Base-by-base conservation (phyloP, 2,329 filamentous ascomycete species). In the Penicillium freii region DNA sequence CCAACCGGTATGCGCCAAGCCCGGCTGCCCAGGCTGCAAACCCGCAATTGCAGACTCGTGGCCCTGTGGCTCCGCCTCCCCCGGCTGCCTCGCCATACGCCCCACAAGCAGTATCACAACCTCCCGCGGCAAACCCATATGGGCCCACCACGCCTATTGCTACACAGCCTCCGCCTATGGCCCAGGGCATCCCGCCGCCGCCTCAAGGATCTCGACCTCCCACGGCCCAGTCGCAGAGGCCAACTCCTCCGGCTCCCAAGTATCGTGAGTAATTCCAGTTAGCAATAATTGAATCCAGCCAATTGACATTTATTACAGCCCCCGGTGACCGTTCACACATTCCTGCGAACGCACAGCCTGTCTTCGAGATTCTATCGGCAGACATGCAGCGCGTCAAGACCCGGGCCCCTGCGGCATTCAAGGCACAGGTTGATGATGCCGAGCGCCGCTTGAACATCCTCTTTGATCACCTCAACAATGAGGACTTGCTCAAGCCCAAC, bases 401-500 rank as follows among this genome's bases (percentile, higher is more conserved):
- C 33, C 89, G 91, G 65, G 94, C 94, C 0, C 94, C 94, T 19
- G 81, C 88, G n/a, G 87, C 88, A 17, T 97, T 94, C 78, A 88
- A 90, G 62, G 83, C 87, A 15, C 92, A 97, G 73, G 92, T 99
- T 21, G 90, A 91, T 68, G 94, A 97, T 72, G 94, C 92, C 2
- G 91, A 96, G 73, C 96, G 96, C 78, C 87, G 94, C 29, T 82
- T 99, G 58, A 90, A 90, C 68, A 87, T 97, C 49, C 80, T 99
- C n/a, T 97, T 97, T 73, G 93, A 99, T 71, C 92, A 97, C 74
- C 81, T 99, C 46, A 99, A 97, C 82, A 97, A 97, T 65, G 89
- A 92, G 70, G 92, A 97, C 69, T 80, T 97, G 40, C 81, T 97
- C 54, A 90, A 89, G 77, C 84, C 89, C 1, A 87, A 90, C 68